Evolutionary conservation across 345 rosid genomes (phyloP), one percentile per base, ranked within the genome.

Genomic region (rapeseed (Brassica napus)): DNA sequence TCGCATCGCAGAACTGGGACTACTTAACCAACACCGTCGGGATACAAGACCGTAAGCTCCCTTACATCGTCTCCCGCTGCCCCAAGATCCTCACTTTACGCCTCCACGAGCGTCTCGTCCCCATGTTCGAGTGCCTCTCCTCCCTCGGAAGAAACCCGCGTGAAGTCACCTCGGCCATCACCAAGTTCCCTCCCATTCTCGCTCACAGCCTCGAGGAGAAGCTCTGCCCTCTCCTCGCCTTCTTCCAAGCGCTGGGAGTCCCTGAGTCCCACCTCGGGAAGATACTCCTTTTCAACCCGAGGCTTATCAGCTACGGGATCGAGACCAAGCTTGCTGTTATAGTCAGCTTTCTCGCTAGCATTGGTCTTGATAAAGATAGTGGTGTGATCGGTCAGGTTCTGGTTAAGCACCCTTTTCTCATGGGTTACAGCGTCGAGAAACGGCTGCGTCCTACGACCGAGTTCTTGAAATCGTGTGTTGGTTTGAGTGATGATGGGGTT

Each of bases 121-220:
- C 94, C 52, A 88, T 86, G 92, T 87, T 90, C 32, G 86, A 88
- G 69, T 90, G 90, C 65, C 91, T 90, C 21, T 35, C 87, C 57
- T 77, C 88, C 0, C 86, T 88, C 0, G 87, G 87, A n/a, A 80
- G 87, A 24, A 86, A 83, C 66, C 89, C 84, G 4, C 57, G 5
- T 6, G 89, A 89, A 78, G 94, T 91, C 72, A 94, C 90, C 65
- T 84, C 91, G 7, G 90, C 92, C 65, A 86, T 91, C 8, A 81
- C 84, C 81, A 88, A 84, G 31, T 91, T 91, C 77, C 94, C 94
- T 77, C 90, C 86, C 63, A 85, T 91, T 24, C 87, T 91, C 66
- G 84, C 97, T 72, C 92, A 91, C 67, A 88, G 97, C 62, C 88
- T 91, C 34, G 88, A 91, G 80, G 91, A 91, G 86, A 91, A 89